Conservation (phyloP, 164 flowering plant species). For the Magnolia sinica region DNA sequence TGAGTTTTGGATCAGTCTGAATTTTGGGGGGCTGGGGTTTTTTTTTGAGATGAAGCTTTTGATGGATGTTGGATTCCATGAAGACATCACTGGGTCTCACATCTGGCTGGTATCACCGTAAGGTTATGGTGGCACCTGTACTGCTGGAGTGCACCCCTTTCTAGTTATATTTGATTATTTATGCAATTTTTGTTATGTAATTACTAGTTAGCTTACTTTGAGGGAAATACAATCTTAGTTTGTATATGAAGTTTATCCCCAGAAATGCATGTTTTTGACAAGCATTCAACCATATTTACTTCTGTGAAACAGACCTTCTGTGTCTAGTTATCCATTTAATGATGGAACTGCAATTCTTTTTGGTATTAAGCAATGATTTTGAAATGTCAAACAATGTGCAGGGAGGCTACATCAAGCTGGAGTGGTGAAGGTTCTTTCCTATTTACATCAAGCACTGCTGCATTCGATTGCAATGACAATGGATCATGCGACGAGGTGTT, state of each 20-base stretch:
- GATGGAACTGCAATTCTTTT: not conserved
- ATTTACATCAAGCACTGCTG: conserved; percentile 92
- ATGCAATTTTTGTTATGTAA: not conserved
- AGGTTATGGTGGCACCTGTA: too few species aligned
- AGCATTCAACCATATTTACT: not conserved
- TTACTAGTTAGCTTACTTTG: not conserved
- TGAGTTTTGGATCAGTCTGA: too few species aligned
- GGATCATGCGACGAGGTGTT: conserved; percentile 85
- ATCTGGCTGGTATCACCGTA: too few species aligned
- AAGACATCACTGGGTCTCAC: too few species aligned
- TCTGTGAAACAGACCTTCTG: not conserved
- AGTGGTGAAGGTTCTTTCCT: conserved; percentile 83
- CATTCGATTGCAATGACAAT: conserved; percentile 81
- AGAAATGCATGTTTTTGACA: not conserved
- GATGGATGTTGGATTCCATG: too few species aligned
- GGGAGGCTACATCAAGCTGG: conserved; percentile 83
- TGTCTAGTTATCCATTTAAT: not conserved
- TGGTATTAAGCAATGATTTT: not conserved
- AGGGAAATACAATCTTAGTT: not conserved
- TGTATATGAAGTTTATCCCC: not conserved
- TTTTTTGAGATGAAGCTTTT: too few species aligned
- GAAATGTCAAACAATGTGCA: conserved; percentile 20
- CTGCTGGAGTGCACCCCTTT: too few species aligned
- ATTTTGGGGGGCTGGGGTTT: too few species aligned
- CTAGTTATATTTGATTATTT: too few species aligned